Conservation (phyloP, 73 alveolate species). For the Paraurostyla sp. region DNA sequence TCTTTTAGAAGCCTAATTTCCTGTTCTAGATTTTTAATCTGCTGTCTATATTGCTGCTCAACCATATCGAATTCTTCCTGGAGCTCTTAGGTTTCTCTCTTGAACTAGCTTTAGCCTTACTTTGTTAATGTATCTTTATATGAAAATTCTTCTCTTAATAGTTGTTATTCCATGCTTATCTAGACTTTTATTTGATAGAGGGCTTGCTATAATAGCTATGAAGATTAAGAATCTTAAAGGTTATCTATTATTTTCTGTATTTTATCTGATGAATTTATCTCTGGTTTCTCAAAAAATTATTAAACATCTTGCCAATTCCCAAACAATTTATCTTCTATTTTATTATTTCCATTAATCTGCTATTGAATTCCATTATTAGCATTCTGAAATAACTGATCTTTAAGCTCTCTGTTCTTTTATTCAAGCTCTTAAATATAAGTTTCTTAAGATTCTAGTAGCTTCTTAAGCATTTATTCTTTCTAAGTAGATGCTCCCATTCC, state of each 20-base stretch:
- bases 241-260: neutral
- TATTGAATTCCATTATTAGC: neutral
- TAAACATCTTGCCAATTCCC: no score
- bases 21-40: neutral
- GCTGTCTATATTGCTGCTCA: neutral
- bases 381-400: neutral
- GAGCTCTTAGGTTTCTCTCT: neutral
- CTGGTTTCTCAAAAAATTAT: constrained; percentile 19
- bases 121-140: neutral
- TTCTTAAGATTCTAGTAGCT: constrained; percentile 21
- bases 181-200: neutral
- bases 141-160: neutral
- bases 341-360: neutral
- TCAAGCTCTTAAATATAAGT: constrained; percentile 25
- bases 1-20: constrained; percentile 15
- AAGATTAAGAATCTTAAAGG: neutral
- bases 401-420: neutral
- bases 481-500: no score
- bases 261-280: neutral
- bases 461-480: constrained; percentile 35
- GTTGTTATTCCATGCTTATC: neutral
- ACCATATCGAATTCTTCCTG: constrained; percentile 13
- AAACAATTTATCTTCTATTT: no score
- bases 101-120: neutral
- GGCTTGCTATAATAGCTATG: neutral